Conservation (phyloP, 176 grass and related monocot species). For the Cenchrus americanus region DNA sequence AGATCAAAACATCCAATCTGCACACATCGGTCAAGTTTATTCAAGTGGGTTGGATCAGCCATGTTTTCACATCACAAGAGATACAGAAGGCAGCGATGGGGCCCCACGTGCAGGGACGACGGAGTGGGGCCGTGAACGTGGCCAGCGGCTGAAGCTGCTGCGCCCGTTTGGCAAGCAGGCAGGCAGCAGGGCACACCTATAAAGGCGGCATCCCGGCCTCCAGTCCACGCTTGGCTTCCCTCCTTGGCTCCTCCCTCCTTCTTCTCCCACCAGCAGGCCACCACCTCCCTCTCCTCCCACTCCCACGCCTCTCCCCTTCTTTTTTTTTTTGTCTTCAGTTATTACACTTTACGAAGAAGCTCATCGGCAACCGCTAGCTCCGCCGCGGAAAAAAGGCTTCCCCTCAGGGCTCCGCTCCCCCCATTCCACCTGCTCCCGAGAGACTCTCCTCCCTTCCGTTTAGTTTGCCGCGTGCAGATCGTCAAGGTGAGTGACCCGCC, state of each 20-base stretch:
- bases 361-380: slow-evolving; percentile 17
- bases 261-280: no score
- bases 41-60: no score
- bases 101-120: not conserved
- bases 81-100: not conserved
- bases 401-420: not conserved
- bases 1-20: no score
- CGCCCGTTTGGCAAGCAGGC: slow-evolving; percentile 6
- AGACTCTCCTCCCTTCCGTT: not conserved
- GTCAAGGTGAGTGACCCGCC: slow-evolving; percentile 31
- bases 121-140: not conserved
- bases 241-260: not conserved
- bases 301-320: not conserved
- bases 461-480: not conserved
- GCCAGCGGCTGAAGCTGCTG: not conserved
- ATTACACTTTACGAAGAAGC: not conserved
- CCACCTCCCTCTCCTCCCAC: not conserved
- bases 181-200: slow-evolving; percentile 26
- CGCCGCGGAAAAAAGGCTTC: not conserved
- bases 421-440: not conserved
- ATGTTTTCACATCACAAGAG: not conserved
- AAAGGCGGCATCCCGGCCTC: slow-evolving; percentile 13
- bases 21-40: no score
- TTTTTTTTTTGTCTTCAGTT: not conserved
- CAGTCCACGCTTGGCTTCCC: slow-evolving; percentile 1